Base-by-base conservation (phyloP, 495 filamentous ascomycete species). In the Lepraria neglecta region DNA sequence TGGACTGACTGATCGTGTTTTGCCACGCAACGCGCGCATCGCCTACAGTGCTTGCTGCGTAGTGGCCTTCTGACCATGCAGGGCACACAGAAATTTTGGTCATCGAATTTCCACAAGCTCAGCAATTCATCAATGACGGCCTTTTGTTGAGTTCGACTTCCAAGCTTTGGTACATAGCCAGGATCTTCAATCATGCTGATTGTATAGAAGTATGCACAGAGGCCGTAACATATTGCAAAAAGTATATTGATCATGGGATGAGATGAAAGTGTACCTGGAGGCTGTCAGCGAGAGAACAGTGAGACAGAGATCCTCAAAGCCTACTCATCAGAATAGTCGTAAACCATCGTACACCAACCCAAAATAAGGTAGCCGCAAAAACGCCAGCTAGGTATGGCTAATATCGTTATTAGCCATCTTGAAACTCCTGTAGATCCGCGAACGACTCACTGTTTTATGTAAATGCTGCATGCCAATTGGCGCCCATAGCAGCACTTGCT, bases 1-100 rank as follows among this genome's bases (percentile, higher is more conserved):
- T 19, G 33, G 19, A 75, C 91, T 78, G 75, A 96, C 92, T 98
- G 94, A 70, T 98, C 94, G 73, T 97, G 89, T 74, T 94, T 96
- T 33, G 94, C 90, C 64, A 98, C 86, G 72, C 94, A 98, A 53
- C 94, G 89, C 61, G 85, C 82, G 67, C 94, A 98, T 64, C 86
- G 81, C 68, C 85, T 86, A 75, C 94, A 98, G 74, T 98, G 94
- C 78, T 96, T 97, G 77, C 91, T 95, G 53, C 94, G 82, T 56
- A 97, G 74, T 6, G 94, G 95, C 70, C 84, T 91, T 57, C 94
- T 80, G 56, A 94, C 85, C 91, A 97, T 96, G 75, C 94, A 98
- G 38, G 80, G 79, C 33, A 94, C 85, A 70, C 94, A 98, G 69
- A 97, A 98, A 68, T 97, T 91, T 45, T 86, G 80, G 64, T 95